Conservation (phyloP, 2,329 filamentous ascomycete genomes). For the Botrytis deweyae region DNA sequence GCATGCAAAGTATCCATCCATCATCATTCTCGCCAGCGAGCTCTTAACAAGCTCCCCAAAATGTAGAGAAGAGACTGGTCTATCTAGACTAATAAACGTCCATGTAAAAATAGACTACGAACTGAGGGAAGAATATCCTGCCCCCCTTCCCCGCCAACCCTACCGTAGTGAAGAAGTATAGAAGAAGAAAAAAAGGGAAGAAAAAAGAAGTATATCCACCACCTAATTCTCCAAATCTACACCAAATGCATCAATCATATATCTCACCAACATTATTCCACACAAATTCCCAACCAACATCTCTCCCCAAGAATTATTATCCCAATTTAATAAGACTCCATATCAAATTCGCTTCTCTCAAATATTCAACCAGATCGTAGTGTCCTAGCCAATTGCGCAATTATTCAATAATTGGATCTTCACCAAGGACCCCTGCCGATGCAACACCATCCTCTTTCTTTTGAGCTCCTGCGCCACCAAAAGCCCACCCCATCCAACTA, state of each 20-base stretch:
- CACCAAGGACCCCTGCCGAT: neutral
- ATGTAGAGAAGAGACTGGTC: neutral
- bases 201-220: conserved; percentile 8
- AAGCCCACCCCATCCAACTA: conserved; percentile 65
- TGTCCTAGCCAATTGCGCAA: neutral
- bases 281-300: neutral
- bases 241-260: neutral
- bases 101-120: neutral
- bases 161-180: neutral
- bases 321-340: neutral
- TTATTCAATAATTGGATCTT: conserved; percentile 21
- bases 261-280: conserved; percentile 1
- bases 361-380: neutral
- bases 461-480: conserved; percentile 26
- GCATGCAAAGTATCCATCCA: neutral
- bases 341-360: neutral
- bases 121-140: neutral
- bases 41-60: neutral
- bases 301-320: conserved; percentile 9
- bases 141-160: neutral
- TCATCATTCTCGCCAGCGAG: conserved; percentile 5
- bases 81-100: neutral
- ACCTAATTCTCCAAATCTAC: neutral
- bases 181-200: neutral
- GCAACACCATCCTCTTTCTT: conserved; percentile 15